Evolutionary conservation across 192 early-diverging fungal genomes (phyloP), one percentile per base, ranked within the genome.

Genomic region (Backusella liffmaniae): DNA sequence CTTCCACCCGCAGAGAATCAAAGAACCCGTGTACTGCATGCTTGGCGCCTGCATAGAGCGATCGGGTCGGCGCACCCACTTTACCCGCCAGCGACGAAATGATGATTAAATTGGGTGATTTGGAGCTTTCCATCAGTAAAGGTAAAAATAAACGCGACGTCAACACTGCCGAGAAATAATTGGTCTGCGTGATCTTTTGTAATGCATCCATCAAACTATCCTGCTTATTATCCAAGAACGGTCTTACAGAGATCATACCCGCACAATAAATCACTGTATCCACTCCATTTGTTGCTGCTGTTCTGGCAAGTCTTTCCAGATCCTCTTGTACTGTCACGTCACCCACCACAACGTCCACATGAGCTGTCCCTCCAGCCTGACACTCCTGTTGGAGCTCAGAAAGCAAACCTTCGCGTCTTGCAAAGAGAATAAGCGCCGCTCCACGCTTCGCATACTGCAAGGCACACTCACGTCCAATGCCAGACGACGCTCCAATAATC

Each of bases 21-120:
- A 97, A 95, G 80, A 92, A 97, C 0, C 94, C 95, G 32, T 90
- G 89, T 4, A 94, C 81, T 0, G 95, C 95, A 74, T 93, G 92
- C 66, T 97, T 97, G 67, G 88, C 90, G 1, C 91, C 91, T 46
- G 89, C 87, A 74, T 97, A 97, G 65, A 96, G 79, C 5, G 90
- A 82, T 6, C 94, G 88, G 7, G 95, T 94, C 5, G 94, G 94
- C 34, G 93, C 91, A 5, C 90, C 90, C 3, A 93, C 67, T 46
- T 90, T 84, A 5, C 92, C 92, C 1, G 94, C 92, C 72, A 91
- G 86, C 37, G 93, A 95, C 0, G 92, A 93, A 5, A 95, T 86
- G 29, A 95, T 91, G 2, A 94, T 85, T 8, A 95, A 83, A 75
- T 88, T 88, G 26, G 84, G 78, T 29, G 70, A 46, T 56, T 76